These are phyloP conservation scores for Fusarium sacchari DNA, from an alignment of 2,329 filamentous ascomycete genomes.

Conservation along the genomic window DNA sequence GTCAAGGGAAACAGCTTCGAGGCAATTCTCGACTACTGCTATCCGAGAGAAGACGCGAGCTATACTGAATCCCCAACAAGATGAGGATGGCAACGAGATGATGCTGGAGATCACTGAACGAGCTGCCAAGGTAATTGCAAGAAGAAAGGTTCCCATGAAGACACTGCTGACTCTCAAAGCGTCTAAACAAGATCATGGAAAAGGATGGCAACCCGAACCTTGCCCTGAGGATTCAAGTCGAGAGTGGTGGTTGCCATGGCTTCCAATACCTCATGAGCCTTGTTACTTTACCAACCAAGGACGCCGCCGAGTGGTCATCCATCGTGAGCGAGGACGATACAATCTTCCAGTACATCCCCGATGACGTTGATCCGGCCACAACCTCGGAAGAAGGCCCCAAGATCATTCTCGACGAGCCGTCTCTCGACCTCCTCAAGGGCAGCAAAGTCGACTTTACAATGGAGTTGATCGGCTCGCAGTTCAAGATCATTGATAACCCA, in stretches of 20 bases:
- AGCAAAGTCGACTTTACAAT: slow-evolving; percentile 97
- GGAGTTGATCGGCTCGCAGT: slow-evolving; percentile 89
- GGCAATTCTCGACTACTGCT: slow-evolving; percentile 53
- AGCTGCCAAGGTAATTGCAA: slow-evolving; percentile 73
- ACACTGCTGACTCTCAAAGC: slow-evolving; percentile 53
- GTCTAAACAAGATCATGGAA: slow-evolving; percentile 80
- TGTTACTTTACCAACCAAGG: slow-evolving; percentile 65
- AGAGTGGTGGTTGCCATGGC: slow-evolving; percentile 94
- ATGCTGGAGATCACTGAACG: slow-evolving; percentile 83
- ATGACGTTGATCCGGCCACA: slow-evolving; percentile 50
- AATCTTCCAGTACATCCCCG: slow-evolving; percentile 77
- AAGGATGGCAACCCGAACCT: slow-evolving; percentile 80
- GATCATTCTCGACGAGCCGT: slow-evolving; percentile 88
- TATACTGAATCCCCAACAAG: slow-evolving; percentile 76
- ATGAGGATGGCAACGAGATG: slow-evolving; percentile 88
- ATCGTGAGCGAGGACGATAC: slow-evolving; percentile 79
- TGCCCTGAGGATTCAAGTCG: slow-evolving; percentile 90
- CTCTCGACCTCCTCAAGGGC: slow-evolving; percentile 86
- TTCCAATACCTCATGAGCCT: slow-evolving; percentile 98
- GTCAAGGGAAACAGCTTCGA: slow-evolving; percentile 10
- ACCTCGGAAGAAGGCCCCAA: slow-evolving; percentile 64
- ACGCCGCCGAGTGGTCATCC: slow-evolving; percentile 48
- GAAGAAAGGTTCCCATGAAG: neutral
- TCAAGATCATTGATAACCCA: slow-evolving; percentile 96
- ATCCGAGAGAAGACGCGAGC: slow-evolving; percentile 57